These are phyloP conservation scores for Ceratocystis alfenasii DNA, from an alignment of 2,329 filamentous ascomycete species.

Conservation along the genomic window DNA sequence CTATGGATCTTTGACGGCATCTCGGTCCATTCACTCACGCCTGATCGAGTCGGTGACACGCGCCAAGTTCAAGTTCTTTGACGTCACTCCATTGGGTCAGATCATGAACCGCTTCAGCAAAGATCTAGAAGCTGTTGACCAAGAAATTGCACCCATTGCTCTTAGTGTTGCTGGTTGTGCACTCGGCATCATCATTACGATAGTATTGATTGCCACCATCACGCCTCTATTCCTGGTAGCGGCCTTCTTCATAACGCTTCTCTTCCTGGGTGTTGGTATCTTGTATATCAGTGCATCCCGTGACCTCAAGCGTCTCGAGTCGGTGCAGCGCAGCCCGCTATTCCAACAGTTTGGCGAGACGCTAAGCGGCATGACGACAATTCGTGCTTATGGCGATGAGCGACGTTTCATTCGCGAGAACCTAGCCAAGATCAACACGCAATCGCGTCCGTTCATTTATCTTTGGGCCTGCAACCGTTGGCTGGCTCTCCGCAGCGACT, in stretches of 20 bases:
- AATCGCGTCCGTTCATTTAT: slow-evolving; percentile 88
- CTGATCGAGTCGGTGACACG: slow-evolving; percentile 70
- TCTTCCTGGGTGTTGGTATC: slow-evolving; percentile 72
- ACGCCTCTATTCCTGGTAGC: slow-evolving; percentile 86
- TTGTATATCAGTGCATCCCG: slow-evolving; percentile 91
- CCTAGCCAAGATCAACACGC: slow-evolving; percentile 72
- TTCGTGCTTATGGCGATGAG: slow-evolving; percentile 91
- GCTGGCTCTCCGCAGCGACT: slow-evolving; percentile 84
- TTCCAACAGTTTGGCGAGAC: slow-evolving; percentile 99
- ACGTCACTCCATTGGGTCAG: slow-evolving; percentile 87
- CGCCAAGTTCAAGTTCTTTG: slow-evolving; percentile 95
- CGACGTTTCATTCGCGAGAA: slow-evolving; percentile 90
- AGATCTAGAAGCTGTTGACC: slow-evolving; percentile 86
- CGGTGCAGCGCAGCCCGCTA: slow-evolving; percentile 81
- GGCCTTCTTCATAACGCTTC: slow-evolving; percentile 65
- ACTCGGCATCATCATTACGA: slow-evolving; percentile 64
- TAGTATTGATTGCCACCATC: slow-evolving; percentile 74
- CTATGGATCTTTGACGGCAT: slow-evolving; percentile 79
- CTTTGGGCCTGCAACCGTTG: slow-evolving; percentile 95
- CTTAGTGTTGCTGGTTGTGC: slow-evolving; percentile 59
- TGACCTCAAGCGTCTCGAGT: slow-evolving; percentile 89
- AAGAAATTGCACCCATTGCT: slow-evolving; percentile 86
- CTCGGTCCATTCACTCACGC: slow-evolving; percentile 66
- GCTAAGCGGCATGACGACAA: slow-evolving; percentile 85
- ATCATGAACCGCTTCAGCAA: slow-evolving; percentile 99